Evolutionary conservation across 1,284 basidiomycete species (phyloP).

Genomic region (Rhodotorula sp.): DNA sequence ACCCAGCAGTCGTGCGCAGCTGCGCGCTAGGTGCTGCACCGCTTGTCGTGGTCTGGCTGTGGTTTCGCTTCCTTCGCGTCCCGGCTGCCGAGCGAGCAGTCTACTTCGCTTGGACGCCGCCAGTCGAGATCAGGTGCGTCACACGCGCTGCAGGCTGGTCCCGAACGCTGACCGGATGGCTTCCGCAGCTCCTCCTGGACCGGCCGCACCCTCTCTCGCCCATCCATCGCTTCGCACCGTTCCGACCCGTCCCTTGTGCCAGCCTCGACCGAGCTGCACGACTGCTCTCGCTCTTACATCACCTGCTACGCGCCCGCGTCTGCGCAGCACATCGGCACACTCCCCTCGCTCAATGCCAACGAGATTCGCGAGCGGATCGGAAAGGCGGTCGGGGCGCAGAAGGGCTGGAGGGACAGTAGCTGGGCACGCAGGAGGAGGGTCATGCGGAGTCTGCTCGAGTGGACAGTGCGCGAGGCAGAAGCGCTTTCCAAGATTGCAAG

Average conservation of each 20-base stretch:
- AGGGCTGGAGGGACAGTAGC: conserved; percentile 67
- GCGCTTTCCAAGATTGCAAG: conserved; percentile 83
- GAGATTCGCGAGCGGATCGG: conserved; percentile 72
- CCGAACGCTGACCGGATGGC: accelerated
- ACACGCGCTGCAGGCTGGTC: no score
- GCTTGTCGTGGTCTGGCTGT: conserved; percentile 4
- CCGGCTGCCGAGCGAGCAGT: conserved; percentile 17
- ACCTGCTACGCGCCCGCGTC: conserved; percentile 91
- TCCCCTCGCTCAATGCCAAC: conserved; percentile 65
- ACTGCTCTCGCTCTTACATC: conserved; percentile 60
- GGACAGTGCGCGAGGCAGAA: conserved; percentile 86
- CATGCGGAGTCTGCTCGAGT: conserved; percentile 79
- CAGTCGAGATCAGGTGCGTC: conserved; percentile 24
- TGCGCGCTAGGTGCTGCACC: conserved; percentile 2
- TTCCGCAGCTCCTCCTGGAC: conserved; percentile 10
- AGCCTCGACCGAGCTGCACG: neutral
- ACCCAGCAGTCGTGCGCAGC: neutral
- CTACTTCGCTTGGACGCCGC: conserved; percentile 15
- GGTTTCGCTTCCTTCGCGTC: conserved; percentile 12
- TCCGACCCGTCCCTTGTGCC: conserved; percentile 21
- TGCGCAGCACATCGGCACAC: conserved; percentile 70
- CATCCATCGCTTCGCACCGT: conserved; percentile 26
- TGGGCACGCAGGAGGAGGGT: conserved; percentile 78
- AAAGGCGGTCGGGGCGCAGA: conserved; percentile 68
- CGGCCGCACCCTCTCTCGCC: neutral